Base-by-base conservation (phyloP, 495 filamentous ascomycete genomes). In the Penicillium waksmanii region DNA sequence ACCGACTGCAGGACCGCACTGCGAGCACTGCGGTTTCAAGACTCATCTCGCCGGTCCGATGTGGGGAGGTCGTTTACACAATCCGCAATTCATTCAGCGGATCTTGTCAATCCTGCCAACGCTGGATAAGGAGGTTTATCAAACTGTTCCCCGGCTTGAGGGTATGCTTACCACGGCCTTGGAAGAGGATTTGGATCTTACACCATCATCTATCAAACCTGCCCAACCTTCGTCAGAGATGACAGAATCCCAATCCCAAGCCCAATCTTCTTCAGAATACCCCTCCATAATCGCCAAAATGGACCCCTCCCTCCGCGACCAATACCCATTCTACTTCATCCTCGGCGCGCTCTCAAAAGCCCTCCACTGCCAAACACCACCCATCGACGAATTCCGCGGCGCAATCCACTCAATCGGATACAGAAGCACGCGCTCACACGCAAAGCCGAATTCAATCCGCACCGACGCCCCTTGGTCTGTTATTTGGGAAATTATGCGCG, bases 401-500 rank as follows among this genome's bases (percentile, higher is more conserved):
- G 95, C 95, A 7, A 77, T 98, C 13, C 80, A 83, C 10, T 81
- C 87, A 40, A 79, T 94, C 1, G 95, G 93, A 12, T 97, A 96
- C 67, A 81, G 84, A 43, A 87, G 87, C 11, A 90, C 89, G 1
- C 84, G 94, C 56, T 94, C 88, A 57, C 95, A 98, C 66, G 86
- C 90, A 54, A 94, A 92, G 63, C 83, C 90, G 0, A 93, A 92
- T n/a, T 90, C 87, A 57, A 85, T 97, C 61, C 91, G 90, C 70
- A 98, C 96, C 0, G 87, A 96, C 73, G 95, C 95, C 11, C 88
- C 91, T 0, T 97, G 93, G 92, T 77, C 74, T 3, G 84, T 91
- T 3, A 82, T 98, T 44, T 98, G 95, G 95, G 89, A 97, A 61
- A 80, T 98, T 33, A 96, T 98, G 87, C 81, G 90, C 35, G 90